Evolutionary conservation across 2,329 filamentous ascomycete species (phyloP), one percentile per base, ranked within the genome.

Genomic region (Myriosclerotinia scirpicola): DNA sequence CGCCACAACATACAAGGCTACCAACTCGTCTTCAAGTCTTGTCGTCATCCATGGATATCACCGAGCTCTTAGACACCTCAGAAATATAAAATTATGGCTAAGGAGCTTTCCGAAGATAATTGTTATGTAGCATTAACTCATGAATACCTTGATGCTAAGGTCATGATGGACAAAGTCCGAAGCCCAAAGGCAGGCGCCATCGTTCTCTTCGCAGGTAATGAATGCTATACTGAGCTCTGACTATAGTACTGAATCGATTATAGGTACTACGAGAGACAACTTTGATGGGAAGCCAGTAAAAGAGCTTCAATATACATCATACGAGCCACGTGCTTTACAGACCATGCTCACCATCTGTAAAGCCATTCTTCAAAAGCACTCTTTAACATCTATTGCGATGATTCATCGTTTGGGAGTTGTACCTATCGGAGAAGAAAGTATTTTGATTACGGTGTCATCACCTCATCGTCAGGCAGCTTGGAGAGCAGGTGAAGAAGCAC

Each of bases 371-470:
- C 74, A 78, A 14, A 87, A 86, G 71, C 87, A 96, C 76, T 79
- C 77, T 0, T 84, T 97, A 22, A 84, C 85, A 48, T 90, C 87
- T 9, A 87, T 98, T 67, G 87, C 90, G 60, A 90, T 98, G 77
- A 83, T 90, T 17, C 95, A 98, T 79, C 86, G 94, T 5, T 82
- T 98, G 4, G 95, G 95, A 0, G 83, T 86, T 26, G 94, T 97
- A 20, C 91, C 92, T 3, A 89, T 98, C 65, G 90, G 88, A n/a
- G 92, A 97, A 78, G 93, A 97, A 80, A 96, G 92, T 76, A 94
- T 99, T 69, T 80, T 96, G 65, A 93, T 98, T 73, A 91, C 92
- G 1, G 90, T 97, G 5, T 93, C 91, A 54, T 85, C 91, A 38
- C 87, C 90, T 46, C 95, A 98, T 80, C 83, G 95, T 9, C 85